Percentiles rank a stretch among this genome's conserved stretches.
Conservation (phyloP, 768 basidiomycete species). For the Lactarius sanguifluus region DNA sequence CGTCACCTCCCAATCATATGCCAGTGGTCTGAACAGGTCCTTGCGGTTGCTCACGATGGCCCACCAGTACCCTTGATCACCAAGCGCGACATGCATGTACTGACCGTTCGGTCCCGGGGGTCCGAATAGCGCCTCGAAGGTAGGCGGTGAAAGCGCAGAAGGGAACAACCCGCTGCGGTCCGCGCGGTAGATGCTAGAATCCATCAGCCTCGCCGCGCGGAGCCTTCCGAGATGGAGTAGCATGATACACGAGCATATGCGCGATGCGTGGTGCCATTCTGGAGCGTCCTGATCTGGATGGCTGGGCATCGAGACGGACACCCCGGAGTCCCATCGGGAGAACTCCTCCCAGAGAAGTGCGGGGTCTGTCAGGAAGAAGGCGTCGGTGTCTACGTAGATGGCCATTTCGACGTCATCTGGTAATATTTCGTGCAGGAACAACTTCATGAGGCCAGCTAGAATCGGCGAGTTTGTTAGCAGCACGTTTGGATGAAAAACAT, state of each 20-base stretch:
- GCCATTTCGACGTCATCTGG: conserved; percentile 44
- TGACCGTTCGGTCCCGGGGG: conserved; percentile 39
- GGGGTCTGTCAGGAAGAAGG: conserved; percentile 50
- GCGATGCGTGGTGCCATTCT: conserved; percentile 46
- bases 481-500: not conserved
- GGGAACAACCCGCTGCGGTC: conserved; percentile 33
- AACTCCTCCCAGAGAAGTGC: conserved; percentile 48
- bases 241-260: conserved; percentile 51
- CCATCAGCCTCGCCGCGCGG: conserved; percentile 47
- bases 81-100: conserved; percentile 47
- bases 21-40: conserved; percentile 45
- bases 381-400: conserved; percentile 54
- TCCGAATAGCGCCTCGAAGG: conserved; percentile 48
- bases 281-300: conserved; percentile 44
- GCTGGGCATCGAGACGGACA: conserved; percentile 45
- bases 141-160: conserved; percentile 41
- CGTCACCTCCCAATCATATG: conserved; percentile 50
- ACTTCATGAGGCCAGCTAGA: conserved; percentile 51
- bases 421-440: conserved; percentile 53
- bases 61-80: conserved; percentile 57
- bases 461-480: not conserved
- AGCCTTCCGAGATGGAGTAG: conserved; percentile 48
- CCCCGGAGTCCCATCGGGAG: conserved; percentile 36
- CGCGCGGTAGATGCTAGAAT: conserved; percentile 42
- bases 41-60: conserved; percentile 46